Evolutionary conservation across 306 rosid genomes (phyloP).

Genomic region (Canavalia gladiata): DNA sequence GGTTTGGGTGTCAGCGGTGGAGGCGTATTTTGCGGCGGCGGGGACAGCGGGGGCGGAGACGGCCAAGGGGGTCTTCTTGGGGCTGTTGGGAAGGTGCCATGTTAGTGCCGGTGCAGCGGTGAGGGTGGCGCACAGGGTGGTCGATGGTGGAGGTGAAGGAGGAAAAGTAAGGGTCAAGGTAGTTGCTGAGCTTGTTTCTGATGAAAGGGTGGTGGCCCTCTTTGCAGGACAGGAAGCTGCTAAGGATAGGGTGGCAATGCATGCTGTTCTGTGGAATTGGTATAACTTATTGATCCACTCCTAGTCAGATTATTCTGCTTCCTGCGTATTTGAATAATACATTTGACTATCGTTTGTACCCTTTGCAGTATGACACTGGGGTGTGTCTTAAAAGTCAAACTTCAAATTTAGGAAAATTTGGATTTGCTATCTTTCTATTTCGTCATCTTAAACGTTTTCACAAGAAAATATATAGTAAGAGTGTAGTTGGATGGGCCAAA

Average conservation of each 20-base stretch:
- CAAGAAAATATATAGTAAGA: not conserved
- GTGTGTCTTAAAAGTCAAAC: not conserved
- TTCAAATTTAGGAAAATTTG: not conserved
- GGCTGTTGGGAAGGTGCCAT: slow-evolving; percentile 86
- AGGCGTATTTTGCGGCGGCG: slow-evolving; percentile 74
- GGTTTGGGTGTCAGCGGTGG: slow-evolving; percentile 91
- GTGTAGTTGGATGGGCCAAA: slow-evolving; percentile 4
- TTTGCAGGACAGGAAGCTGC: slow-evolving; percentile 68
- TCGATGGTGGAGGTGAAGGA: slow-evolving; percentile 66
- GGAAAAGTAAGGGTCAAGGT: slow-evolving; percentile 79
- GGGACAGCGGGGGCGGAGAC: slow-evolving; percentile 96
- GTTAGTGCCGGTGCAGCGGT: slow-evolving; percentile 89
- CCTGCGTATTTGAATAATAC: slow-evolving; percentile 1
- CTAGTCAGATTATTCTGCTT: slow-evolving; percentile 30
- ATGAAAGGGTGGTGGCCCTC: slow-evolving; percentile 84
- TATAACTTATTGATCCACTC: slow-evolving; percentile 46
- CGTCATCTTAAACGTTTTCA: not conserved
- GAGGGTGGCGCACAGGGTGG: slow-evolving; percentile 75
- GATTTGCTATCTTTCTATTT: slow-evolving; percentile 14
- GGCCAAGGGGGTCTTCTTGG: slow-evolving; percentile 85
- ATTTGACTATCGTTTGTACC: slow-evolving; percentile 21
- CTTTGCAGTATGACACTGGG: not conserved
- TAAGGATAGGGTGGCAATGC: slow-evolving; percentile 82
- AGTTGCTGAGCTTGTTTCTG: slow-evolving; percentile 87
- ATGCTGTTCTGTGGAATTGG: slow-evolving; percentile 95